A percentile compares a stretch with the other conserved stretches of the same genome.
These are phyloP conservation scores for Lentinula raphanica DNA, from an alignment of 768 basidiomycete genomes.

Conservation along the genomic window DNA sequence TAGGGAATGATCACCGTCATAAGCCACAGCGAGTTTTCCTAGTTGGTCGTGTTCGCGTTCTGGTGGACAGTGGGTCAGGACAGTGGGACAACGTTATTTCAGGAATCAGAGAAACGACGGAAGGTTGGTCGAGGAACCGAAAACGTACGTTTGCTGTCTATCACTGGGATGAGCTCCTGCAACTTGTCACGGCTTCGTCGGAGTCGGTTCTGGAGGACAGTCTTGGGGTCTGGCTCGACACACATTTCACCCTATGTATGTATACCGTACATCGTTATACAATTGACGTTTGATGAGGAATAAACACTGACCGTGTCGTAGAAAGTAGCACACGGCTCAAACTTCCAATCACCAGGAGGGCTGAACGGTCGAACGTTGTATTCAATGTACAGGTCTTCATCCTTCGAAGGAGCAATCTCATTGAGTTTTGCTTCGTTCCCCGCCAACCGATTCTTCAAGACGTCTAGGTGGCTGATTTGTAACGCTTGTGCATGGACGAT, in stretches of 20 bases:
- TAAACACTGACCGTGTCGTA: constrained; percentile 63
- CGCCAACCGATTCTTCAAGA: constrained; percentile 45
- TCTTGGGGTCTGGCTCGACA: constrained; percentile 65
- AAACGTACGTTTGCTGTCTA: constrained; percentile 57
- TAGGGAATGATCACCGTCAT: constrained; percentile 41
- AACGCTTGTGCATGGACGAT: constrained; percentile 56
- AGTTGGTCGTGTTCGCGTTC: constrained; percentile 54
- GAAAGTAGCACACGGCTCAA: constrained; percentile 68
- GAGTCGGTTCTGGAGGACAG: constrained; percentile 78
- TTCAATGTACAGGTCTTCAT: constrained; percentile 69
- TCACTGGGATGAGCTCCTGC: constrained; percentile 52
- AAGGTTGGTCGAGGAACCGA: neutral
- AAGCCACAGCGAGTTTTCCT: constrained; percentile 38
- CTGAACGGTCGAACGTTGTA: constrained; percentile 65
- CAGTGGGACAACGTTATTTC: neutral
- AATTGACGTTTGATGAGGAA: neutral
- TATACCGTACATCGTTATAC: constrained; percentile 12
- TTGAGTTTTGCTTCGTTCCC: constrained; percentile 43
- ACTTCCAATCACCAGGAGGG: constrained; percentile 61
- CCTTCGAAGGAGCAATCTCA: constrained; percentile 50
- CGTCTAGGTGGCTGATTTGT: constrained; percentile 54
- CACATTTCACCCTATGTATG: constrained; percentile 54
- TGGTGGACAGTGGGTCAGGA: too few relatives aligned
- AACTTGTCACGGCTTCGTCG: constrained; percentile 54
- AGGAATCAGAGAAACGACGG: neutral